A percentile compares a stretch with the other conserved stretches of the same genome.
phyloP scores from a whole-genome alignment of 768 basidiomycete species.

The Clitopilus hobsonii region DNA sequence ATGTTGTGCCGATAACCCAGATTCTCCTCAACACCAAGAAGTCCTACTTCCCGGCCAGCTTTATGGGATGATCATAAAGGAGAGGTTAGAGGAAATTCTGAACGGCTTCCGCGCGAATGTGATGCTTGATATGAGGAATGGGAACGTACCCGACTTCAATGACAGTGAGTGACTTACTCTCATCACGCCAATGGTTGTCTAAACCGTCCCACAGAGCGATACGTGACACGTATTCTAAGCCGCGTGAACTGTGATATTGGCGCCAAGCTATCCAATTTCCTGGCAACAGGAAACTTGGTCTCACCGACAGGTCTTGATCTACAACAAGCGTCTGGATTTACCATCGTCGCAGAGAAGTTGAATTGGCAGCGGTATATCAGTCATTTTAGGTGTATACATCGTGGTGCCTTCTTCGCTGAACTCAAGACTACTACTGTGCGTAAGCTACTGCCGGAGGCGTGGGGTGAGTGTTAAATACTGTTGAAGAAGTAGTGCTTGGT shows the following conservation, averaged over 20 bases:
- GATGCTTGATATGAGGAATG: conserved; percentile 66
- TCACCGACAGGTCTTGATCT: conserved; percentile 95
- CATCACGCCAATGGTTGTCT: neutral
- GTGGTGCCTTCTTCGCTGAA: conserved; percentile 98
- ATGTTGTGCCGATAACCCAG: conserved; percentile 93
- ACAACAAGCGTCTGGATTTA: conserved; percentile 97
- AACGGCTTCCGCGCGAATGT: conserved; percentile 70
- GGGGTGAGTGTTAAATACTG: conserved; percentile 55
- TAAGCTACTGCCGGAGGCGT: conserved; percentile 94
- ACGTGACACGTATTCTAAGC: conserved; percentile 68
- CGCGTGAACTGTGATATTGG: conserved; percentile 93
- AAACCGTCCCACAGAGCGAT: conserved; percentile 52
- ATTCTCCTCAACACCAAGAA: conserved; percentile 98
- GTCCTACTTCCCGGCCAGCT: conserved; percentile 89
- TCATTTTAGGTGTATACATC: conserved; percentile 97
- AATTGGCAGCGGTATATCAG: conserved; percentile 99
- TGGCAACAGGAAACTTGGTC: conserved; percentile 94
- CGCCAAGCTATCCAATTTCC: conserved; percentile 83
- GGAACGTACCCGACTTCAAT: conserved; percentile 81
- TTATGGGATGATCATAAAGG: conserved; percentile 98
- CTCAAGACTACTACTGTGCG: conserved; percentile 97
- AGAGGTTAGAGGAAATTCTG: conserved; percentile 88
- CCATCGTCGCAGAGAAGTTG: conserved; percentile 96
- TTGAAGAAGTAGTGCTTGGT: conserved; percentile 17
- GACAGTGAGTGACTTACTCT: conserved; percentile 55